These are phyloP conservation scores for Bacterosira constricta DNA, from an alignment of 108 stramenopile genomes.

Conservation along the genomic window DNA sequence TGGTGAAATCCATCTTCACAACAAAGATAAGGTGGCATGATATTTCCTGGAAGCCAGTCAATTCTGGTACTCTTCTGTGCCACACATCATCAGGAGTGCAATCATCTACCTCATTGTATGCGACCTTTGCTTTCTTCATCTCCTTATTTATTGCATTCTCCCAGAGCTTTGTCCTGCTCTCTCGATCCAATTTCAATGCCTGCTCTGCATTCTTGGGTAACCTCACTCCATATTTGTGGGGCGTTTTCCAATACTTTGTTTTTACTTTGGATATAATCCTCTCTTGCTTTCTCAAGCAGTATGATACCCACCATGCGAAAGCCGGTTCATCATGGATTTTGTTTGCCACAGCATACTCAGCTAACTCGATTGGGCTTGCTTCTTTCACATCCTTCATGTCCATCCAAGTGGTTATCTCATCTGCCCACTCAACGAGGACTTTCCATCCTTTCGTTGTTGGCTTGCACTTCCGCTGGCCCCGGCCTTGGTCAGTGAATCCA, in stretches of 20 bases:
- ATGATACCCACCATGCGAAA: conserved; percentile 57
- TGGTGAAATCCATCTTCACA: conserved; percentile 53
- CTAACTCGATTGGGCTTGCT: conserved; percentile 38
- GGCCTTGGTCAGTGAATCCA: not conserved
- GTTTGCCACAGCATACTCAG: conserved; percentile 29
- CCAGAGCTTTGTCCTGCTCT: conserved; percentile 6
- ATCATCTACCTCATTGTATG: not conserved
- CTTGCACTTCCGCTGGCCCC: not conserved
- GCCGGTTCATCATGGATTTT: conserved; percentile 43
- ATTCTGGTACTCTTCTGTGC: not conserved
- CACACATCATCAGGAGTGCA: not conserved
- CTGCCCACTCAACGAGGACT: not conserved
- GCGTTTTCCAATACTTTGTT: conserved; percentile 19
- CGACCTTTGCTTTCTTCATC: conserved; percentile 16
- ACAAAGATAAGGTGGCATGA: conserved; percentile 50
- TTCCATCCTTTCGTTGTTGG: not conserved
- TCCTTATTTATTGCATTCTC: conserved; percentile 18
- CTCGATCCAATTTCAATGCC: conserved; percentile 6
- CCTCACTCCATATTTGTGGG: conserved; percentile 50
- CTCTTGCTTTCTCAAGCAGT: conserved; percentile 17
- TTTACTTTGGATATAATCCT: conserved; percentile 29
- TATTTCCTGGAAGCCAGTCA: conserved; percentile 5
- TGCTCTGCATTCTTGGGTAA: conserved; percentile 25
- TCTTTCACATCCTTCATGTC: conserved; percentile 28
- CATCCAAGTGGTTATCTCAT: conserved; percentile 9